Evolutionary conservation across 768 basidiomycete genomes (phyloP), one percentile per base, ranked within the genome.

Genomic region (Exidia glandulosa): DNA sequence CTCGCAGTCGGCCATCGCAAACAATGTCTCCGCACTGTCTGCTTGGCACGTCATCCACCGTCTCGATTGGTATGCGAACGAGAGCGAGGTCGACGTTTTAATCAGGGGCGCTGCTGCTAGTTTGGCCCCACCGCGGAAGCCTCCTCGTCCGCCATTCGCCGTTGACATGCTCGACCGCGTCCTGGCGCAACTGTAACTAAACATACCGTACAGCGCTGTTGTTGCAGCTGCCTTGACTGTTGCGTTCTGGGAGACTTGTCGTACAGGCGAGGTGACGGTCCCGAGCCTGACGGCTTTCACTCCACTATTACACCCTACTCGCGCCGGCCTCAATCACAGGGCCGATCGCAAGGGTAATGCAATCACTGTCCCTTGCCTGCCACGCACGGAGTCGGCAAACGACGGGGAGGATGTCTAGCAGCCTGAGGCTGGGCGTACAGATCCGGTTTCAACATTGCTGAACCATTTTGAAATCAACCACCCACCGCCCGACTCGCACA

Each of bases 21-120:
- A 78, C 64, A 77, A 76, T 57, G 19, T 78, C 0, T 61, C 63
- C 2, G 75, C 73, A 0, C 48, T 81, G 1, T 63, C 71, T 1
- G 77, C 79, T 2, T 82, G 79, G 79, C 78, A 82, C 62, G 66
- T 74, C 1, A 52, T 80, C 0, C 77, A 82, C 59, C 68, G 76
- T 0, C 7, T 75, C 0, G 45, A 27, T 0, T 79, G 74, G 74
- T 48, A 19, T 0, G 58, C 73, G 1, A 62, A 75, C 32, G 48
- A 68, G 0, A 37, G 50, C 0, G 65, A 73, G 25, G 32, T 75
- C 14, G 66, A 74, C 0, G 59, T 66, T 0, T 30, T 75, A 0
- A 62, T 80, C 0, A 64, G 63, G n/a, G 75, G 67, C 0, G 74
- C 75, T 1, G 63, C 66, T 0, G 48, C 56, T 2, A 45, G n/a